Evolutionary conservation across 73 alveolate genomes (phyloP).

Genomic region (Tetrahymena malaccensis): DNA sequence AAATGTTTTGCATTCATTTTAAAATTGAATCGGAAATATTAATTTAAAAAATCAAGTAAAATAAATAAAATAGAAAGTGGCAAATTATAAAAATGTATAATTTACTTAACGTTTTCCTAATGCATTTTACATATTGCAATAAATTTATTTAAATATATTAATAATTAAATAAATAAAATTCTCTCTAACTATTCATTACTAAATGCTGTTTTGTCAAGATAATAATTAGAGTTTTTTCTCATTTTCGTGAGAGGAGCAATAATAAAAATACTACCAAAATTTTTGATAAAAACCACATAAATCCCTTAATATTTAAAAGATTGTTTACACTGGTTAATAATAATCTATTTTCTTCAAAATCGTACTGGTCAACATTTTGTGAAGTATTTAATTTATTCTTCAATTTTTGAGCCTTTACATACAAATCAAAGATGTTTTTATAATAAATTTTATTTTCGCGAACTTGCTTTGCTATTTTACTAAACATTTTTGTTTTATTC

Average conservation of each 20-base stretch:
- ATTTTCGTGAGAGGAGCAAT: too few relatives aligned
- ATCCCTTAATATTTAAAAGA: background rate
- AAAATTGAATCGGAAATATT: too few relatives aligned
- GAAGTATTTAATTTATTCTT: background rate
- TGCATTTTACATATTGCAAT: too few relatives aligned
- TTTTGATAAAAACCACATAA: background rate
- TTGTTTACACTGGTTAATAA: background rate
- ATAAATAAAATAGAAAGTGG: background rate
- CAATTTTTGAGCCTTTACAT: background rate
- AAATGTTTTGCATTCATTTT: background rate
- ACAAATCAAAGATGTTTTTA: background rate
- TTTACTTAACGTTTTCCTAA: too few relatives aligned
- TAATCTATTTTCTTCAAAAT: background rate
- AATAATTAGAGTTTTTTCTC: background rate
- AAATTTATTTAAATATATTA: too few relatives aligned
- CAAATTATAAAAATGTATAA: background rate
- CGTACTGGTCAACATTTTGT: background rate
- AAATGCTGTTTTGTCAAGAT: background rate
- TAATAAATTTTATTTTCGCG: too few relatives aligned
- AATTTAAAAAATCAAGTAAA: background rate
- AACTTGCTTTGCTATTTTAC: background rate
- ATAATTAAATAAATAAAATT: too few relatives aligned
- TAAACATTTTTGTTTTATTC: too few relatives aligned
- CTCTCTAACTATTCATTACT: too few relatives aligned
- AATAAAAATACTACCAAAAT: background rate